Conservation (phyloP, 306 rosid genomes). For the Vicia villosa region DNA sequence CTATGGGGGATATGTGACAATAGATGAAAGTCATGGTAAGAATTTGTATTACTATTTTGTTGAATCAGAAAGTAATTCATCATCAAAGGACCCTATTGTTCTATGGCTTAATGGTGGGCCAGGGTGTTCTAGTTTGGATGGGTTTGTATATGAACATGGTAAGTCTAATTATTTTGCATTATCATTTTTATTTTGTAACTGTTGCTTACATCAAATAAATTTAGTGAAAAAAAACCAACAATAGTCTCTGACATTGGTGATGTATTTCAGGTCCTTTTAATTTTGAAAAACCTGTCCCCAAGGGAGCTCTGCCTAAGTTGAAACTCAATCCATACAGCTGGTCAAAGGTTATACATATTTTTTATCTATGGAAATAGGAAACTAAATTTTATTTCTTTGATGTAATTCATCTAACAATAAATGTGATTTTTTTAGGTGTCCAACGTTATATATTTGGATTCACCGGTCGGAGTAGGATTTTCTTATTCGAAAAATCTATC, state of each 20-base stretch:
- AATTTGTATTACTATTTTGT: conserved; percentile 79
- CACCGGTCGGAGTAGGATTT: conserved; percentile 84
- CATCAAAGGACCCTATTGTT: conserved; percentile 73
- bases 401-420: neutral
- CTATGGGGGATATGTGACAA: conserved; percentile 33
- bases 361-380: neutral
- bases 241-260: neutral
- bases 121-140: conserved; percentile 92
- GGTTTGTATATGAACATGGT: conserved; percentile 90
- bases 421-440: neutral
- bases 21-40: conserved; percentile 42
- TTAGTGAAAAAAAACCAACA: conserved; percentile 48
- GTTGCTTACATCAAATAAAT: no score
- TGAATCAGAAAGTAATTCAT: conserved; percentile 66
- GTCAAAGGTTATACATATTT: conserved; percentile 61
- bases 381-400: neutral
- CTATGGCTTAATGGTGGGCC: conserved; percentile 99
- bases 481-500: conserved; percentile 69
- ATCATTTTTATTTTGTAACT: neutral
- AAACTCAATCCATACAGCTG: conserved; percentile 51
- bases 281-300: conserved; percentile 61
- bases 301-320: conserved; percentile 52
- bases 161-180: neutral
- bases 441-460: conserved; percentile 34
- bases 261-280: conserved; percentile 79